Evolutionary conservation across 805 yeast species (phyloP).

Genomic region (Ogataea nonfermentans): DNA sequence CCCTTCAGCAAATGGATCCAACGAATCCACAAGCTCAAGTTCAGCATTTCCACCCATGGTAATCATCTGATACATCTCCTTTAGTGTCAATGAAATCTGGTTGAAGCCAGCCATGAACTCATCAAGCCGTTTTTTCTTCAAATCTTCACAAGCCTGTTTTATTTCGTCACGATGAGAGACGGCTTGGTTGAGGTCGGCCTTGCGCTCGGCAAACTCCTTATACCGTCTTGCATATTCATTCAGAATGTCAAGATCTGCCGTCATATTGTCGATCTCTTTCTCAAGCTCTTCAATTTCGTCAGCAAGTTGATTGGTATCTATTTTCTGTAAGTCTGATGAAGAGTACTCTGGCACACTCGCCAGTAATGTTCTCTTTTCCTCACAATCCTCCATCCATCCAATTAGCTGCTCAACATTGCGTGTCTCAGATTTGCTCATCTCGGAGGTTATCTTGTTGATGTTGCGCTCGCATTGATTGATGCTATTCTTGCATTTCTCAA

Average conservation of each 20-base stretch:
- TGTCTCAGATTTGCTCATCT: conserved; percentile 43
- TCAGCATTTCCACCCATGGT: conserved; percentile 99
- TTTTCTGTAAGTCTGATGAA: conserved; percentile 47
- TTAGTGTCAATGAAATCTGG: conserved; percentile 79
- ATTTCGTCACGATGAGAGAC: conserved; percentile 63
- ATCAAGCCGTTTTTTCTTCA: conserved; percentile 70
- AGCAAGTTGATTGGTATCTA: conserved; percentile 50
- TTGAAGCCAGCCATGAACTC: conserved; percentile 95
- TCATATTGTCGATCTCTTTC: conserved; percentile 50
- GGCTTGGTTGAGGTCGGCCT: conserved; percentile 64
- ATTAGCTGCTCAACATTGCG: conserved; percentile 55
- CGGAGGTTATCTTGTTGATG: conserved; percentile 38
- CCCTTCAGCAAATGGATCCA: conserved; percentile 98
- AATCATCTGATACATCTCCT: conserved; percentile 97
- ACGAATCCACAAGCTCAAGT: conserved; percentile 87
- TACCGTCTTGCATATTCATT: conserved; percentile 72
- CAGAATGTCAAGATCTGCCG: conserved; percentile 70
- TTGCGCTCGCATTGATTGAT: conserved; percentile 40
- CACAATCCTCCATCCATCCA: conserved; percentile 47
- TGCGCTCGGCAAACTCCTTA: conserved; percentile 61
- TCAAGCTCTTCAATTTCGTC: conserved; percentile 55
- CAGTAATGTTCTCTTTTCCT: conserved; percentile 18
- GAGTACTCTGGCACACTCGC: conserved; percentile 27
- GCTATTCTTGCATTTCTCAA: conserved; percentile 52
- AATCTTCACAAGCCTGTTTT: conserved; percentile 59